Evolutionary conservation across 441 rosid species (phyloP).

Genomic region (Erodium trifolium): DNA sequence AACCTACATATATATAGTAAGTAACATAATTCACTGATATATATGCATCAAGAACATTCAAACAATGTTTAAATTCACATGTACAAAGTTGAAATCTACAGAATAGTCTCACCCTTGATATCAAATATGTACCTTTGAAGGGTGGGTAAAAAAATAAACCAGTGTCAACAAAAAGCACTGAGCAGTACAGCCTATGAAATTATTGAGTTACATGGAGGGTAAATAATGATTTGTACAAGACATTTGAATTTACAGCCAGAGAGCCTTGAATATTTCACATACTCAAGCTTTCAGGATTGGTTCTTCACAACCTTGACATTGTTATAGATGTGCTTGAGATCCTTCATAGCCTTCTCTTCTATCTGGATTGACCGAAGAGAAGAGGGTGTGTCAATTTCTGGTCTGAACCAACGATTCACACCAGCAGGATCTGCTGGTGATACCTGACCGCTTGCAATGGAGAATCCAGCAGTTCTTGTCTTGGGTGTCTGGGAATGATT

Average conservation of each 20-base stretch:
- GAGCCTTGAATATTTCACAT: conserved; percentile 15
- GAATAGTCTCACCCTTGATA: not conserved
- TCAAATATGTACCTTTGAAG: not conserved
- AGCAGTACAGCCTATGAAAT: not conserved
- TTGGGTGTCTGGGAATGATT: conserved; percentile 62
- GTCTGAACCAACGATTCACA: conserved; percentile 89
- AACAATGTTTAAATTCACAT: not conserved
- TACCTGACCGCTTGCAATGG: conserved; percentile 46
- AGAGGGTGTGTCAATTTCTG: conserved; percentile 62
- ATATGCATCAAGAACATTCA: not conserved
- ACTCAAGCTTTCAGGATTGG: conserved; percentile 29
- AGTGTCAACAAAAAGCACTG: not conserved
- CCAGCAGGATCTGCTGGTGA: conserved; percentile 87
- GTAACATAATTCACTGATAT: too few relatives aligned
- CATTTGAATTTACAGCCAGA: conserved; percentile 1
- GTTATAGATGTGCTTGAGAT: conserved; percentile 81
- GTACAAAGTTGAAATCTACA: not conserved
- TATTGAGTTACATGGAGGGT: not conserved
- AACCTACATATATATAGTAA: too few relatives aligned
- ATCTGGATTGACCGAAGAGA: conserved; percentile 87
- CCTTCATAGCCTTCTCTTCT: conserved; percentile 95
- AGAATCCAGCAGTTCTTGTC: conserved; percentile 62
- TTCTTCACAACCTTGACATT: conserved; percentile 75
- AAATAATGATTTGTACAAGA: not conserved
- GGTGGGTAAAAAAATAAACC: not conserved